These are phyloP conservation scores for Pseudopithomyces chartarum DNA, from an alignment of 2,329 filamentous ascomycete species.

Conservation along the genomic window DNA sequence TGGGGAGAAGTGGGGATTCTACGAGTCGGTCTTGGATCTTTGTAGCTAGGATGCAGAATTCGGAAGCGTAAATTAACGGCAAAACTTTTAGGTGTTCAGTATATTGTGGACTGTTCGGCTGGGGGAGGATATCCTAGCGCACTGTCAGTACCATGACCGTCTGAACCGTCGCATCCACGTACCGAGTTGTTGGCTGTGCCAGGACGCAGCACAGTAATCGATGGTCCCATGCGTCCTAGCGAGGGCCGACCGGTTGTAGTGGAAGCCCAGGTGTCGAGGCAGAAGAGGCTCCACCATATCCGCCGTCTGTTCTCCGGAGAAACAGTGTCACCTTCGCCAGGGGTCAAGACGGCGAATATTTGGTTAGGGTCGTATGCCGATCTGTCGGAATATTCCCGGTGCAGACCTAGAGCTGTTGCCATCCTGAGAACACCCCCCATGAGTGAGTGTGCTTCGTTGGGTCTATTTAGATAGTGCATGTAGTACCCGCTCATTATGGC, in stretches of 20 bases:
- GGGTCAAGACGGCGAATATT: slow-evolving; percentile 23
- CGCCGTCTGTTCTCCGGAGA: slow-evolving; percentile 47
- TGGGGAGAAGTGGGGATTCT: slow-evolving; percentile 68
- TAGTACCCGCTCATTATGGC: slow-evolving; percentile 76
- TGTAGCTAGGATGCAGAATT: slow-evolving; percentile 79
- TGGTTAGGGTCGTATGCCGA: slow-evolving; percentile 17
- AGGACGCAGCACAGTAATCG: slow-evolving; percentile 45
- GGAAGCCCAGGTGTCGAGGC: slow-evolving; percentile 50
- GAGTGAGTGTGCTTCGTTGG: slow-evolving; percentile 76
- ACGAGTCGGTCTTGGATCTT: slow-evolving; percentile 77
- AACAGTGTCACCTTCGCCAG: slow-evolving; percentile 39
- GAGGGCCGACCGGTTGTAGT: slow-evolving; percentile 51
- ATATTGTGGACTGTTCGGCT: slow-evolving; percentile 42
- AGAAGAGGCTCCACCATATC: slow-evolving; percentile 54
- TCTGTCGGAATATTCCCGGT: slow-evolving; percentile 63
- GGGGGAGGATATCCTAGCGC: slow-evolving; percentile 19
- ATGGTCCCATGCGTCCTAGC: slow-evolving; percentile 44
- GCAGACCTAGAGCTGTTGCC: slow-evolving; percentile 74
- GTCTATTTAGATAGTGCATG: slow-evolving; percentile 76
- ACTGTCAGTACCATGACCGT: background rate
- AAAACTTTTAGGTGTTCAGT: slow-evolving; percentile 68
- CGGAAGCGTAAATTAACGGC: slow-evolving; percentile 75
- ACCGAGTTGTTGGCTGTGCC: slow-evolving; percentile 41
- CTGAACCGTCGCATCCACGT: slow-evolving; percentile 6
- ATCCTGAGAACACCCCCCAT: slow-evolving; percentile 74